These are phyloP conservation scores for Myxozyma sirexii DNA, from an alignment of 805 yeast genomes.

Conservation along the genomic window DNA sequence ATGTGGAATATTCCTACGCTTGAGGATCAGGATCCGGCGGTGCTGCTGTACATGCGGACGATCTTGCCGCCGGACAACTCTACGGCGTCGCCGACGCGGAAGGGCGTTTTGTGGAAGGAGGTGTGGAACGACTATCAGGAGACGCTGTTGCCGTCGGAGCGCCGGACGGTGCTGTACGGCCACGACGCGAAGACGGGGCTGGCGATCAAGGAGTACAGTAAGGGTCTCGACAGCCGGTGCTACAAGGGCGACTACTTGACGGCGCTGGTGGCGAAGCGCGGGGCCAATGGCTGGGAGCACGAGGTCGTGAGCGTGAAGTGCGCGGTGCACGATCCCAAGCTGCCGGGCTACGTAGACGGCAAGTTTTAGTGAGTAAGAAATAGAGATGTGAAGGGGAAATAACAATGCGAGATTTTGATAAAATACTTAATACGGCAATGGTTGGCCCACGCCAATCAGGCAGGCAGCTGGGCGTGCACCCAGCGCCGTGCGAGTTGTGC, in stretches of 20 bases:
- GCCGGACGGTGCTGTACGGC: slow-evolving; percentile 68
- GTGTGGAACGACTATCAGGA: slow-evolving; percentile 39
- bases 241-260: slow-evolving; percentile 70
- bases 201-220: slow-evolving; percentile 61
- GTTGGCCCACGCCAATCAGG: background rate
- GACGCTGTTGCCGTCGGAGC: slow-evolving; percentile 37
- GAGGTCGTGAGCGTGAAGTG: slow-evolving; percentile 32
- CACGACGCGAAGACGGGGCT: slow-evolving; percentile 86
- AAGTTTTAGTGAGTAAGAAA: background rate
- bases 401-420: background rate
- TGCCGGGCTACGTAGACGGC: slow-evolving; percentile 34
- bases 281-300: slow-evolving; percentile 29
- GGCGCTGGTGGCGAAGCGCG: slow-evolving; percentile 53
- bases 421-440: background rate
- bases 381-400: background rate
- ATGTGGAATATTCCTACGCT: slow-evolving; percentile 60
- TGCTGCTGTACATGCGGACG: slow-evolving; percentile 69
- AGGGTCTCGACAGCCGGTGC: slow-evolving; percentile 85
- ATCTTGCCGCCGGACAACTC: slow-evolving; percentile 66
- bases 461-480: background rate
- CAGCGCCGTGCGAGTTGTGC: background rate
- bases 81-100: slow-evolving; percentile 52
- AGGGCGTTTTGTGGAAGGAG: slow-evolving; percentile 37
- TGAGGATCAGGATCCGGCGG: slow-evolving; percentile 61
- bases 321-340: slow-evolving; percentile 32